phyloP scores from a whole-genome alignment of 2,329 filamentous ascomycete species.

The Ophiosphaerella korrae region DNA sequence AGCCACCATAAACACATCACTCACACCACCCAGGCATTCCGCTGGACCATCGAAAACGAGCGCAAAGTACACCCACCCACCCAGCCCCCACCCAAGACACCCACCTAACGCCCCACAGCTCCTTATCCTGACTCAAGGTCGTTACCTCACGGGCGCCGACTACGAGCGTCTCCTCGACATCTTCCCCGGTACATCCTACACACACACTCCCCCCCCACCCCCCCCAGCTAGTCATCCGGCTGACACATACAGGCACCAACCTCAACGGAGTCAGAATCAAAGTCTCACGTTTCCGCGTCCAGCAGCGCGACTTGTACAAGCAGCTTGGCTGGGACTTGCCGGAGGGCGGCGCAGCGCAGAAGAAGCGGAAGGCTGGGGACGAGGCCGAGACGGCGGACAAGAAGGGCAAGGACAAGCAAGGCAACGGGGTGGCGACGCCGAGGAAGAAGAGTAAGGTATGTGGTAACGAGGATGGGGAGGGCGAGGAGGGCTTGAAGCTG shows the following conservation, averaged over 20 bases:
- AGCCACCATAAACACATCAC: not conserved
- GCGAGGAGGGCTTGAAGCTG: not conserved
- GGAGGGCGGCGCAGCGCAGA: slow-evolving; percentile 14
- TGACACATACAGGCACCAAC: slow-evolving; percentile 15
- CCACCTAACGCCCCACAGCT: slow-evolving; percentile 15
- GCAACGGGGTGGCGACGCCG: too few relatives aligned
- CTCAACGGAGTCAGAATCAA: slow-evolving; percentile 18
- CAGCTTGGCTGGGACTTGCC: slow-evolving; percentile 17
- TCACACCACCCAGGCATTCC: slow-evolving; percentile 5
- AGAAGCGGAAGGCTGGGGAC: slow-evolving; percentile 4
- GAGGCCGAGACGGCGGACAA: not conserved
- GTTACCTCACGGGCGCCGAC: slow-evolving; percentile 18
- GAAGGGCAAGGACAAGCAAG: not conserved
- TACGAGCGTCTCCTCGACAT: slow-evolving; percentile 14
- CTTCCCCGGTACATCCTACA: slow-evolving; percentile 15
- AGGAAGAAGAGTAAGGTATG: slow-evolving; percentile 15
- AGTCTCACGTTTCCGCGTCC: slow-evolving; percentile 7
- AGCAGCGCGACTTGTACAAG: slow-evolving; percentile 20
- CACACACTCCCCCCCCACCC: not conserved
- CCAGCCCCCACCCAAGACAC: not conserved
- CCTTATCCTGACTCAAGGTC: slow-evolving; percentile 24
- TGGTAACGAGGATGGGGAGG: not conserved
- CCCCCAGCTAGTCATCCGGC: not conserved
- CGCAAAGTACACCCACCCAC: slow-evolving; percentile 8
- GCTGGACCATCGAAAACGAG: slow-evolving; percentile 19